Evolutionary conservation across 1,284 basidiomycete species (phyloP).

Genomic region (Cutaneotrichosporon daszewskae): DNA sequence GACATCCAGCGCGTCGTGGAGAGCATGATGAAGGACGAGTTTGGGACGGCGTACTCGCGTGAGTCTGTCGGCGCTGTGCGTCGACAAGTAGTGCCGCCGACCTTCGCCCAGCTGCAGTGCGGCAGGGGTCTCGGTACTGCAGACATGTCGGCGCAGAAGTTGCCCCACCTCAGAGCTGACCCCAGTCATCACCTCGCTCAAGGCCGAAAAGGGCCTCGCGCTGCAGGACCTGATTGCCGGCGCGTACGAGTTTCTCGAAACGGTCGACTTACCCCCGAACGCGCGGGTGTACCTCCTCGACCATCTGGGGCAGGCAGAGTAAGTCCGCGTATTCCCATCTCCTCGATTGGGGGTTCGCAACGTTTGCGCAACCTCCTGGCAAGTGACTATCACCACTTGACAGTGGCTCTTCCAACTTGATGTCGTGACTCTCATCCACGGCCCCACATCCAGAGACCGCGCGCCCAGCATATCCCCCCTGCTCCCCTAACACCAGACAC

Average conservation of each 20-base stretch:
- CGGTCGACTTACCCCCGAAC: slow-evolving; percentile 75
- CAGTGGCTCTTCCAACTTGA: too few species aligned
- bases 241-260: slow-evolving; percentile 83
- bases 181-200: slow-evolving; percentile 77
- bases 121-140: too few species aligned
- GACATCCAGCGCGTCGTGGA: slow-evolving; percentile 91
- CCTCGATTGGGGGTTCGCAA: too few species aligned
- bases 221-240: slow-evolving; percentile 92
- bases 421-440: too few species aligned
- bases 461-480: too few species aligned
- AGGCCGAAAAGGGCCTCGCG: slow-evolving; percentile 87
- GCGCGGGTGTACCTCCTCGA: slow-evolving; percentile 89
- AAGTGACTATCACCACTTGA: too few species aligned
- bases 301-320: slow-evolving; percentile 85
- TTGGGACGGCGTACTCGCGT: slow-evolving; percentile 76
- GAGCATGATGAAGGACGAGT: slow-evolving; percentile 94
- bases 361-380: too few species aligned
- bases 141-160: too few species aligned
- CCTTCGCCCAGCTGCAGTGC: too few species aligned
- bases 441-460: too few species aligned
- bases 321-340: too few species aligned
- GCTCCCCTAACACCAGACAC: slow-evolving; percentile 58
- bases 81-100: too few species aligned
- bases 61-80: neutral
- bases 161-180: slow-evolving; percentile 1